Base-by-base conservation (phyloP, 2,329 filamentous ascomycete species). In the Aspergillus sojae region DNA sequence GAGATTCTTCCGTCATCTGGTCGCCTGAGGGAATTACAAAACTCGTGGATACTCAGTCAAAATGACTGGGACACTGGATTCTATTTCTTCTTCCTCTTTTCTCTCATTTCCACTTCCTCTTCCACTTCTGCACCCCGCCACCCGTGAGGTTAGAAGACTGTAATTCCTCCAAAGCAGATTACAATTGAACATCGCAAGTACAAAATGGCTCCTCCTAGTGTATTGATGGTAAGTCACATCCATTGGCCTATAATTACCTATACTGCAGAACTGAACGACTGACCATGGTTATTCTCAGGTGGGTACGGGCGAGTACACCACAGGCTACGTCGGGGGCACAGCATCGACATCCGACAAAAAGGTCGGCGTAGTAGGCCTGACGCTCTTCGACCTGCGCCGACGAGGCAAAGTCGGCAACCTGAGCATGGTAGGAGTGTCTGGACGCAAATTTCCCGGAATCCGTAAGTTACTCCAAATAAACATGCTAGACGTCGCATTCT, bases 281-380 rank as follows among this genome's bases (percentile, higher is more conserved):
- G 16, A 50, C 45, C 45, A 48, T 48, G 6, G 21, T 4, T 7
- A 32, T 32, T 53, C 28, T 19, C 65, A 89, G 91, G 87, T 97
- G 63, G 94, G 94, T 68, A 97, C 94, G 12, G 94, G 94, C 74
- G 94, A 97, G 85, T 97, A 97, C 85, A 97, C 94, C 72, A 97
- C 94, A 50, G 94, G 94, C 62, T 97, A 95, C 71, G 93, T 97
- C 62, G 93, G 92, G 62, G 89, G 89, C 65, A 91, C 90, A 64
- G 90, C 89, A 58, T 96, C 93, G 4, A 89, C 87, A 12, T 96
- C 93, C 57, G 94, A 97, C 84, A 97, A 97, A 83, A 97, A 97
- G 80, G 91, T 97, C 57, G 94, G 94, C 63, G 94, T 97, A 11
- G 94, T 97, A 21, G 94, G 92, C 46, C 82, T 97, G 76, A 94